Evolutionary conservation across 805 yeast species (phyloP).

Genomic region (Nakazawaea sp.): DNA sequence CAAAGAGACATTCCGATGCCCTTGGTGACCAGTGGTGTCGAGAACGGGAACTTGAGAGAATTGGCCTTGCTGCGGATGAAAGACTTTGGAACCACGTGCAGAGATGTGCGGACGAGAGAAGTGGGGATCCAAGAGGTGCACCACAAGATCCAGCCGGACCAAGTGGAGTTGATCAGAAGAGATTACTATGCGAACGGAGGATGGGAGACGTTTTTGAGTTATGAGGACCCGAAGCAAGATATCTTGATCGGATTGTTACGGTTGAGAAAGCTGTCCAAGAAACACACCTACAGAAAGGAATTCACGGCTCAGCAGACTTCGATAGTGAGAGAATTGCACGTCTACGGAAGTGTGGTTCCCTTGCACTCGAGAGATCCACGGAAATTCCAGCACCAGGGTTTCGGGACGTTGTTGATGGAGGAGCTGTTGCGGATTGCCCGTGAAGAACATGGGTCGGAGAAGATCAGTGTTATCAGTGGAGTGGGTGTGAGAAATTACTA

Average conservation of each 20-base stretch:
- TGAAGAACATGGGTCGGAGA: conserved; percentile 89
- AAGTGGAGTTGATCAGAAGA: conserved; percentile 89
- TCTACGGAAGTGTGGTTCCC: conserved; percentile 96
- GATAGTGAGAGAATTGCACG: conserved; percentile 94
- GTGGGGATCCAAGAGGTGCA: conserved; percentile 99
- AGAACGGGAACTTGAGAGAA: conserved; percentile 93
- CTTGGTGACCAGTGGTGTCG: conserved; percentile 94
- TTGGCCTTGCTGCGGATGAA: conserved; percentile 96
- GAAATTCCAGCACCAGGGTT: conserved; percentile 98
- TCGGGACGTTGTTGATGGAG: conserved; percentile 95
- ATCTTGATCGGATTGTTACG: conserved; percentile 87
- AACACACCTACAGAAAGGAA: conserved; percentile 87
- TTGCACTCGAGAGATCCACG: conserved; percentile 94
- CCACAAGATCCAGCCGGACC: conserved; percentile 94
- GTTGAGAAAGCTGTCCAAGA: conserved; percentile 81
- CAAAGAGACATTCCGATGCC: conserved; percentile 99
- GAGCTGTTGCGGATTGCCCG: conserved; percentile 95
- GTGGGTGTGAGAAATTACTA: conserved; percentile 97
- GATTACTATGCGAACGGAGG: conserved; percentile 98
- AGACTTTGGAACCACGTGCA: conserved; percentile 91
- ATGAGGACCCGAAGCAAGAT: conserved; percentile 96
- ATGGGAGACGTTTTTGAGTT: conserved; percentile 95
- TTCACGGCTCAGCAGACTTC: conserved; percentile 80
- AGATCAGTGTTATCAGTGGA: conserved; percentile 92
- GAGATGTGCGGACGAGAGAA: conserved; percentile 96